Conservation (phyloP, 495 filamentous ascomycete species). For the Neurospora sp. region DNA sequence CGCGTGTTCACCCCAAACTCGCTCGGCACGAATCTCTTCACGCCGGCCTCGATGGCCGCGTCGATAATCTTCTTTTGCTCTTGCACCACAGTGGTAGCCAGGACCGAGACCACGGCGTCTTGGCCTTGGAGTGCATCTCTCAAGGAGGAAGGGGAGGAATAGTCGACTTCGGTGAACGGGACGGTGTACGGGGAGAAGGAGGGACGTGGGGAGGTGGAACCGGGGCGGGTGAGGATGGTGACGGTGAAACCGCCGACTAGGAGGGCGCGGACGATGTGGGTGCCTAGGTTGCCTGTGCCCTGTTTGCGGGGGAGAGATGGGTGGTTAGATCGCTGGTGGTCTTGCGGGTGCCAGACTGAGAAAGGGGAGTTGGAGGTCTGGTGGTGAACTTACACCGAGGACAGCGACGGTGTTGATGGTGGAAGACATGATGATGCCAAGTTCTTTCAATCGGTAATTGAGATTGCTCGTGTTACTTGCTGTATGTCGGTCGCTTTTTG, state of each 20-base stretch:
- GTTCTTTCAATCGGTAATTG: background rate
- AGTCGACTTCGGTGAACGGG: slow-evolving; percentile 41
- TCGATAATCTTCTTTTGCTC: slow-evolving; percentile 45
- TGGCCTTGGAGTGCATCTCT: slow-evolving; percentile 38
- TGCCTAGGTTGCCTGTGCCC: slow-evolving; percentile 52
- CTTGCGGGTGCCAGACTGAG: background rate
- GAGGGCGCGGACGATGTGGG: slow-evolving; percentile 44
- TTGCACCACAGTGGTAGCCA: slow-evolving; percentile 27
- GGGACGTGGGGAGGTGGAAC: slow-evolving; percentile 22
- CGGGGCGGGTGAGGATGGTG: slow-evolving; percentile 45
- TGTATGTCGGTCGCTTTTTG: background rate
- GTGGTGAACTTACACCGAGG: slow-evolving; percentile 34
- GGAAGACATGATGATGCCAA: slow-evolving; percentile 26
- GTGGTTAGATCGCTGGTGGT: background rate
- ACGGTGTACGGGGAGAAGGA: slow-evolving; percentile 24
- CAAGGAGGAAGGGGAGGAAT: slow-evolving; percentile 42
- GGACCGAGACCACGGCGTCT: slow-evolving; percentile 47
- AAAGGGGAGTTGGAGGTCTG: background rate
- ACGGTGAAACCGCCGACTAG: slow-evolving; percentile 46
- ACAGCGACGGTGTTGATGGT: slow-evolving; percentile 41
- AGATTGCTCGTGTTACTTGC: background rate
- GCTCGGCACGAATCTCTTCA: slow-evolving; percentile 53
- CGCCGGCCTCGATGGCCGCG: slow-evolving; percentile 47
- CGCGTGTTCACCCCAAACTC: slow-evolving; percentile 51
- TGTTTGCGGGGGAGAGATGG: slow-evolving; percentile 7